Percentiles rank a stretch among this genome's conserved stretches.
phyloP scores from a whole-genome alignment of 116 monocot species.

The Dioscorea cayenensis region DNA sequence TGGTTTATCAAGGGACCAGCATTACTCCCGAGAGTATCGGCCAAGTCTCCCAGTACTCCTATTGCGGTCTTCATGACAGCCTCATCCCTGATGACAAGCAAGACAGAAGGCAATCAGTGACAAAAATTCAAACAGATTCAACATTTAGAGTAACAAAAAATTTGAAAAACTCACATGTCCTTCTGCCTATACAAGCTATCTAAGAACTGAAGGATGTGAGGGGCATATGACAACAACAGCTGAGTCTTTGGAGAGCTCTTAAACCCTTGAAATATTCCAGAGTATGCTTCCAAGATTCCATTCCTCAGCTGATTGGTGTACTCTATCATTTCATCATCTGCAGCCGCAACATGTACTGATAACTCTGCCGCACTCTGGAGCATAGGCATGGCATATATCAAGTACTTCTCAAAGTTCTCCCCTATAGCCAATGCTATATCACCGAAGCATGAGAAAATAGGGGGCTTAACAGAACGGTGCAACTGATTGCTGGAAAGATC shows the following conservation, averaged over 20 bases:
- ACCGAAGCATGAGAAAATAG: constrained; percentile 39
- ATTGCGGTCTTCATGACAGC: constrained; percentile 53
- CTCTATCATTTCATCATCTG: constrained; percentile 51
- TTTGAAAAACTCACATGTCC: constrained; percentile 41
- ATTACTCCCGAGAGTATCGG: constrained; percentile 60
- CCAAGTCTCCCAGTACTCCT: constrained; percentile 64
- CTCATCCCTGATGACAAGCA: constrained; percentile 45
- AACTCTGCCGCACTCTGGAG: constrained; percentile 56
- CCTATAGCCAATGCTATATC: constrained; percentile 48
- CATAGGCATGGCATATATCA: constrained; percentile 50
- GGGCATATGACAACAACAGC: constrained; percentile 24
- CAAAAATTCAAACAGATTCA: not conserved
- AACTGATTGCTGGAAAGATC: constrained; percentile 51
- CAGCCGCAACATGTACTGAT: constrained; percentile 8
- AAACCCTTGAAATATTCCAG: constrained; percentile 57
- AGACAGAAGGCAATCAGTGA: not conserved
- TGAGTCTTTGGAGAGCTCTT: constrained; percentile 40
- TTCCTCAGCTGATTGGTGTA: constrained; percentile 54
- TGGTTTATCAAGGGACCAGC: constrained; percentile 49
- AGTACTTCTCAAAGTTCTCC: constrained; percentile 41
- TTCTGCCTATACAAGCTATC: constrained; percentile 40
- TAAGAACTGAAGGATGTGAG: constrained; percentile 28
- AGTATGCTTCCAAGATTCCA: constrained; percentile 44
- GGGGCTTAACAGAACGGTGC: constrained; percentile 55
- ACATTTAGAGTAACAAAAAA: not conserved